Conservation (phyloP, 192 early-diverging fungal species). For the Linnemannia zychae region DNA sequence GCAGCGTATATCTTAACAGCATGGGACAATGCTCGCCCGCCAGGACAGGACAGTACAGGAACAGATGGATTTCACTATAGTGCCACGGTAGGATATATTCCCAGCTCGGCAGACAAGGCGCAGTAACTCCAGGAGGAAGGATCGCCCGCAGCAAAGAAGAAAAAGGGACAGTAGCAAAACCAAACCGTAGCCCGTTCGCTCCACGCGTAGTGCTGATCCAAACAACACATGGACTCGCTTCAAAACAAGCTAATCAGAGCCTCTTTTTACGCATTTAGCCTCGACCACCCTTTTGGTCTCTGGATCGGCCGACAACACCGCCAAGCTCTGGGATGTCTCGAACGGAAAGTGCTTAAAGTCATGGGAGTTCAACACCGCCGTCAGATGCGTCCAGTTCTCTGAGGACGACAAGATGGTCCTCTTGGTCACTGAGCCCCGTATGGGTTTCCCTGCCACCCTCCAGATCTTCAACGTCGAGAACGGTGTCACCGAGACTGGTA, state of each 20-base stretch:
- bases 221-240: neutral
- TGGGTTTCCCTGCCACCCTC: conserved; percentile 92
- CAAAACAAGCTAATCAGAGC: neutral
- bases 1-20: neutral
- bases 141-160: neutral
- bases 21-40: neutral
- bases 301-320: conserved; percentile 93
- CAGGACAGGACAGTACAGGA: neutral
- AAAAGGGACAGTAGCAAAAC: neutral
- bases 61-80: neutral
- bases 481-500: conserved; percentile 70
- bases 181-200: neutral
- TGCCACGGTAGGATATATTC: neutral
- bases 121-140: neutral
- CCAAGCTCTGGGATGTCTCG: conserved; percentile 92
- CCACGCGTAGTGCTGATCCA: neutral
- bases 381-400: conserved; percentile 91
- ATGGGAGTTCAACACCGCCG: conserved; percentile 92
- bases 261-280: conserved; percentile 56
- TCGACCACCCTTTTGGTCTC: conserved; percentile 84
- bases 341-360: conserved; percentile 92
- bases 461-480: conserved; percentile 85
- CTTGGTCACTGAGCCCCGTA: conserved; percentile 95
- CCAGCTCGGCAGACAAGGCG: neutral
- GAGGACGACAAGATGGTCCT: conserved; percentile 90